A percentile compares a stretch with the other conserved stretches of the same genome.
Evolutionary conservation across 768 basidiomycete genomes (phyloP).

Genomic region (Postia placenta): DNA sequence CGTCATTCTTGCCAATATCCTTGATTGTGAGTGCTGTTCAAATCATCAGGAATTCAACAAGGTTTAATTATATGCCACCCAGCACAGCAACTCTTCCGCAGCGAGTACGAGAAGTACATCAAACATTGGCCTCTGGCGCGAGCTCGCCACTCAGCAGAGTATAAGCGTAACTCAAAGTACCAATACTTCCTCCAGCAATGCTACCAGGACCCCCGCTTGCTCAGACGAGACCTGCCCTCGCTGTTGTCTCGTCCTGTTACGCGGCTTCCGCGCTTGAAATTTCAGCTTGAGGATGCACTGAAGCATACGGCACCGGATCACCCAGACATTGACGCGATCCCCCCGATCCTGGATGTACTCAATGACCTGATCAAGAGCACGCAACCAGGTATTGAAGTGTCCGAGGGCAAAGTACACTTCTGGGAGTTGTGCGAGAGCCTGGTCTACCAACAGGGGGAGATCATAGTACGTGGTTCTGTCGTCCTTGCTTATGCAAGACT

Average conservation of each 20-base stretch:
- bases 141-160: constrained; percentile 72
- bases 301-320: constrained; percentile 68
- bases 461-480: constrained; percentile 51
- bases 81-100: constrained; percentile 7
- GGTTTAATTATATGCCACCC: too few relatives aligned
- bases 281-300: constrained; percentile 65
- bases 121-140: constrained; percentile 87
- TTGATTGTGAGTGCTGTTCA: not conserved
- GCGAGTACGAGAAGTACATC: constrained; percentile 70
- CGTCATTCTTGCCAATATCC: constrained; percentile 73
- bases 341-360: constrained; percentile 62
- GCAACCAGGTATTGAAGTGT: constrained; percentile 87
- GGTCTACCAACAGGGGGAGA: constrained; percentile 70
- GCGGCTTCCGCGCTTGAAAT: constrained; percentile 74
- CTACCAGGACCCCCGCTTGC: constrained; percentile 57
- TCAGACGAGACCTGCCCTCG: constrained; percentile 72
- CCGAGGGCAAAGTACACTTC: constrained; percentile 85
- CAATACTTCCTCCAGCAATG: constrained; percentile 58
- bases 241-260: constrained; percentile 86
- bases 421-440: constrained; percentile 77
- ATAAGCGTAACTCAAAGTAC: constrained; percentile 63
- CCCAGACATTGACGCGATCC: constrained; percentile 72
- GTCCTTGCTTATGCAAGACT: not conserved
- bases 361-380: constrained; percentile 75
- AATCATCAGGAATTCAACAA: not conserved